Conservation (phyloP, 352 stramenopile genomes). For the Globisporangium paroecandrum region DNA sequence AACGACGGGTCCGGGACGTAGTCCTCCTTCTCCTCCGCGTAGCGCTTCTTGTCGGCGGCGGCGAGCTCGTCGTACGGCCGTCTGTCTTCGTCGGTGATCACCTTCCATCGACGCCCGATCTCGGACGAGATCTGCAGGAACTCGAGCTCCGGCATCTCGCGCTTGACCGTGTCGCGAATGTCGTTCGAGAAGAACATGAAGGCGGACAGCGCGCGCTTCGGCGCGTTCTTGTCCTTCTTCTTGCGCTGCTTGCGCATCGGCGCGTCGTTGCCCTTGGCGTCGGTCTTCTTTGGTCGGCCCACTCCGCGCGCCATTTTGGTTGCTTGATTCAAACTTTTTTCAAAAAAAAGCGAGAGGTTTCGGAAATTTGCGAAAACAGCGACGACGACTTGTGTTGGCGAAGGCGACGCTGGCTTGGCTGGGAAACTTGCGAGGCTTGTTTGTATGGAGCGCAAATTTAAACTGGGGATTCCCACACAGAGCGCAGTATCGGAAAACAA, state of each 20-base stretch:
- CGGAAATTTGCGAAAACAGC: constrained; percentile 33
- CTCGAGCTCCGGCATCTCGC: constrained; percentile 80
- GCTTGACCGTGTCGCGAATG: constrained; percentile 87
- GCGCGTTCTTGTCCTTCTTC: constrained; percentile 92
- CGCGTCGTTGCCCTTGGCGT: constrained; percentile 36
- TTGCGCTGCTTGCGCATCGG: constrained; percentile 75
- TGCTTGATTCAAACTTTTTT: constrained; percentile 16
- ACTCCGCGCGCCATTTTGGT: constrained; percentile 56
- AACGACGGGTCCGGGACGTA: constrained; percentile 86
- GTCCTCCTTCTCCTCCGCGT: constrained; percentile 86
- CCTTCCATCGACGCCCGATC: constrained; percentile 83
- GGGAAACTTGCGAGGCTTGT: constrained; percentile 4
- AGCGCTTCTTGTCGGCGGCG: constrained; percentile 82
- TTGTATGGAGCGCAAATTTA: constrained; percentile 59
- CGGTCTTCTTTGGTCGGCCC: constrained; percentile 64
- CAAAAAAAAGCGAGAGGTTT: constrained; percentile 28
- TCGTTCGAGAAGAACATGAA: constrained; percentile 93
- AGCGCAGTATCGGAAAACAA: constrained; percentile 24
- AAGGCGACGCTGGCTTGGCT: constrained; percentile 10
- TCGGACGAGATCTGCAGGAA: constrained; percentile 87
- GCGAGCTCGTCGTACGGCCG: constrained; percentile 82
- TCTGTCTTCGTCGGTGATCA: constrained; percentile 61
- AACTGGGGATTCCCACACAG: constrained; percentile 42
- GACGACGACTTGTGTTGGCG: not conserved
- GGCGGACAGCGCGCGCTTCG: constrained; percentile 85